Base-by-base conservation (phyloP, 164 flowering plant species). In the Akebia trifoliata region DNA sequence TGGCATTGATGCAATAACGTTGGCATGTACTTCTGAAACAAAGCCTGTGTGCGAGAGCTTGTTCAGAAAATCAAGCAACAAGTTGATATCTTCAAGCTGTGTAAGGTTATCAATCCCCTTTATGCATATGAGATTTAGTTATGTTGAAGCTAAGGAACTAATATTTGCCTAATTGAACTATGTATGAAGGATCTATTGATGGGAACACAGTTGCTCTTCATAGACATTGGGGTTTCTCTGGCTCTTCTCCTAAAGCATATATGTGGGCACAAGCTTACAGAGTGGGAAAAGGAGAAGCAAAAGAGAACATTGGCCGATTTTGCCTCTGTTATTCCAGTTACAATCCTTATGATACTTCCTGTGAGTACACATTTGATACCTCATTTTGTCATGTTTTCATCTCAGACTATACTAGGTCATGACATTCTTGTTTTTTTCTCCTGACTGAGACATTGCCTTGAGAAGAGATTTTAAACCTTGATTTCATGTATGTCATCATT, bases 301-400 rank as follows among this genome's bases (percentile, higher is more conserved):
- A 56, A 42, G 51, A 75, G 73, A 69, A 80, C 85, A 0, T 17
- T 72, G 2, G 55, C 50, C 51, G 87, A 83, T 65, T 58, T 83
- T 26, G 72, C 72, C 14, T 61, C 75, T 7, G 77, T 80, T 22
- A 64, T 81, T 48, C 93, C 84, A 18, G 37, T 85, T 21, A 76
- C 85, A 30, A 78, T 85, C 47, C 76, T 83, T 50, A 83, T 85
- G 93, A 71, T 85, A 56, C 74, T 85, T 67, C 93, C 87, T 31
- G 92, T 83, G 72, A 76, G 83, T 49, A 18, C 61, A 54, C 12
- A 24, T 59, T 9, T 2, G 15, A 30, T 26, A 4, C 3, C 31
- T 20, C n/a, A 44, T 47, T 20, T 28, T 11, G 18, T 12, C 28
- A 1, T 20, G 18, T 35, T 9, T 43, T 21, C 28, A 18, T 15